Conservation (phyloP, 2,329 filamentous ascomycete species). For the Neopestalotiopsis sp. region DNA sequence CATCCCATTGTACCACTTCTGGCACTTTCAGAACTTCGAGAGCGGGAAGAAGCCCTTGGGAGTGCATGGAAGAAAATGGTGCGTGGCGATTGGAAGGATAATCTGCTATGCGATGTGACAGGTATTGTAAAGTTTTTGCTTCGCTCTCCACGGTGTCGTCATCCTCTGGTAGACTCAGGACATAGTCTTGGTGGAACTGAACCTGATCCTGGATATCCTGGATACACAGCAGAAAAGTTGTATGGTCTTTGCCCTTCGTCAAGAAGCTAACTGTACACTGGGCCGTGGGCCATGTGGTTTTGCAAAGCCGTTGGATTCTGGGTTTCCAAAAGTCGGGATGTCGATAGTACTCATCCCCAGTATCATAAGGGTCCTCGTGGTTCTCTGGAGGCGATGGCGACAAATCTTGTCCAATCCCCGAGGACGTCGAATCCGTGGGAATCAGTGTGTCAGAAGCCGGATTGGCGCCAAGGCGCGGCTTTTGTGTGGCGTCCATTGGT, state of each 20-base stretch:
- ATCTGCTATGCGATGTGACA: not conserved
- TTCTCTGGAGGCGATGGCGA: not conserved
- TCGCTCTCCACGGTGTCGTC: not conserved
- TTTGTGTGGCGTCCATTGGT: not conserved
- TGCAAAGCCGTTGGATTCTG: not conserved
- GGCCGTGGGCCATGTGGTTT: not conserved
- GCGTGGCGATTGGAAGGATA: too few species aligned
- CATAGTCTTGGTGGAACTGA: not conserved
- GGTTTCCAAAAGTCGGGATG: not conserved
- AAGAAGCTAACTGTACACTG: not conserved
- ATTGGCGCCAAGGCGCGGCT: not conserved
- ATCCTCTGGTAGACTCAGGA: not conserved
- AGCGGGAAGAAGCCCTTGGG: not conserved
- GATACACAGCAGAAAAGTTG: not conserved
- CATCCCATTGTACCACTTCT: not conserved
- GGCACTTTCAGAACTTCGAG: not conserved
- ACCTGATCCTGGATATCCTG: not conserved
- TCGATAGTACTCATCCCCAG: constrained; percentile 10
- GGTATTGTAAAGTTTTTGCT: not conserved
- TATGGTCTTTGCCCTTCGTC: not conserved
- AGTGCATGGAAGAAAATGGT: too few species aligned
- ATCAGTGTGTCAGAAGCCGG: not conserved
- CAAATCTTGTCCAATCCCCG: not conserved
- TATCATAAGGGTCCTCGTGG: not conserved
- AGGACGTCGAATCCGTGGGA: not conserved